Evolutionary conservation across 768 basidiomycete species (phyloP).

Genomic region (Collybiopsis confluens): DNA sequence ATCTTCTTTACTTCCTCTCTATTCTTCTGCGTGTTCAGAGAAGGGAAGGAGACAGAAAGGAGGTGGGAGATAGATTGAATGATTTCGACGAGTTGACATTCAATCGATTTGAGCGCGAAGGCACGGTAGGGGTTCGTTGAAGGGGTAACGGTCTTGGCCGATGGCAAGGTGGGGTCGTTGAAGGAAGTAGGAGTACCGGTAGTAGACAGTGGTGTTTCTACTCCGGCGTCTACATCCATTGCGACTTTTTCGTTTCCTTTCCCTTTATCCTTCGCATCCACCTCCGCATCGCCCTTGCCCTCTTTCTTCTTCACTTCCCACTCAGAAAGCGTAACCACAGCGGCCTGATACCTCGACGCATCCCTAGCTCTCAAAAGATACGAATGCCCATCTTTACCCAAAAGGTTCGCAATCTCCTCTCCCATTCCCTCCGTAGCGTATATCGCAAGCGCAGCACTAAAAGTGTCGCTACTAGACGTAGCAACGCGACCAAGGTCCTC

Average conservation of each 20-base stretch:
- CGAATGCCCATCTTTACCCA: conserved; percentile 25
- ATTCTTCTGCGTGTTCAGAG: conserved; percentile 25
- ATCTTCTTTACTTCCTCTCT: conserved; percentile 27
- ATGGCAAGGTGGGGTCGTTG: too few species aligned
- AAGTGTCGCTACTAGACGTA: conserved; percentile 27
- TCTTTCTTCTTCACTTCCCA: background rate
- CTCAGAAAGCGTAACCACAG: conserved; percentile 21
- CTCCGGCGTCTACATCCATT: too few species aligned
- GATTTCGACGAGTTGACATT: conserved; percentile 29
- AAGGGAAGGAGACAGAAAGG: conserved; percentile 29
- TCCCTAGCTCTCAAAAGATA: conserved; percentile 43
- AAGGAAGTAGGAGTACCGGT: too few species aligned
- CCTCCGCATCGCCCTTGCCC: too few species aligned
- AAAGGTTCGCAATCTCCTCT: conserved; percentile 24
- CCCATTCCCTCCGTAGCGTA: conserved; percentile 24
- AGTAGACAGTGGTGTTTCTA: too few species aligned
- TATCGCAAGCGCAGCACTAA: conserved; percentile 36
- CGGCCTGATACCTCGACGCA: conserved; percentile 28
- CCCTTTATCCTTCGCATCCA: too few species aligned
- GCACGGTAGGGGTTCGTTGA: too few species aligned
- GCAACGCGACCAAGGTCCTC: conserved; percentile 25
- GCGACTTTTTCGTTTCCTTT: too few species aligned
- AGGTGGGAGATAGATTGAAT: conserved; percentile 22
- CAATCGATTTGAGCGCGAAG: conserved; percentile 26
- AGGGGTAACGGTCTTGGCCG: too few species aligned